Evolutionary conservation across 495 filamentous ascomycete genomes (phyloP).

Genomic region (Tuber melanosporum): DNA sequence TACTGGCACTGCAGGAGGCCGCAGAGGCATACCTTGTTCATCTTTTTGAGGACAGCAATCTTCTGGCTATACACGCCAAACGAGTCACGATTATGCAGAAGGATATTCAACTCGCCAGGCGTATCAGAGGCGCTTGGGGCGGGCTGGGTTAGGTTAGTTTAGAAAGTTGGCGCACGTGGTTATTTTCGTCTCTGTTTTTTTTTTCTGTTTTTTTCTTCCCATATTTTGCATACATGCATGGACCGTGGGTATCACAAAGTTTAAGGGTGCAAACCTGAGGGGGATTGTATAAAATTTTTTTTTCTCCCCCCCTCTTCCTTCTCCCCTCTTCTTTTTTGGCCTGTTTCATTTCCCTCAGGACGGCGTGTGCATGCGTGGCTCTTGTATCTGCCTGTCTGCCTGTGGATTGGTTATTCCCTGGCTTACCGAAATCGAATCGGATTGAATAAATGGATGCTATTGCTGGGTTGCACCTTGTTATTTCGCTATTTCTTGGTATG

Average conservation of each 20-base stretch:
- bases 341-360: not conserved
- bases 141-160: constrained; percentile 49
- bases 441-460: not conserved
- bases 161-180: constrained; percentile 3
- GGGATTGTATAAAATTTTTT: not conserved
- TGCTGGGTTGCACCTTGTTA: not conserved
- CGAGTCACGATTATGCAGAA: constrained; percentile 97
- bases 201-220: not conserved
- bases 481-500: not conserved
- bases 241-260: not conserved
- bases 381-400: not conserved
- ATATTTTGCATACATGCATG: constrained; percentile 14
- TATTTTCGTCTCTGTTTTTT: constrained; percentile 5
- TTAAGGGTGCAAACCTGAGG: not conserved
- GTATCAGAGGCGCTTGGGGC: constrained; percentile 69
- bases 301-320: constrained; percentile 8
- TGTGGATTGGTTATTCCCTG: not conserved
- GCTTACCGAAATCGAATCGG: not conserved
- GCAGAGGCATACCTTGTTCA: constrained; percentile 89
- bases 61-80: constrained; percentile 93
- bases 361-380: not conserved
- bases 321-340: not conserved
- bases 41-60: constrained; percentile 90
- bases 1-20: constrained; percentile 83
- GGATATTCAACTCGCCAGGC: constrained; percentile 81